Evolutionary conservation across 176 grass and related monocot species (phyloP), one percentile per base, ranked within the genome.

Genomic region (Tillandsia fasciculata): DNA sequence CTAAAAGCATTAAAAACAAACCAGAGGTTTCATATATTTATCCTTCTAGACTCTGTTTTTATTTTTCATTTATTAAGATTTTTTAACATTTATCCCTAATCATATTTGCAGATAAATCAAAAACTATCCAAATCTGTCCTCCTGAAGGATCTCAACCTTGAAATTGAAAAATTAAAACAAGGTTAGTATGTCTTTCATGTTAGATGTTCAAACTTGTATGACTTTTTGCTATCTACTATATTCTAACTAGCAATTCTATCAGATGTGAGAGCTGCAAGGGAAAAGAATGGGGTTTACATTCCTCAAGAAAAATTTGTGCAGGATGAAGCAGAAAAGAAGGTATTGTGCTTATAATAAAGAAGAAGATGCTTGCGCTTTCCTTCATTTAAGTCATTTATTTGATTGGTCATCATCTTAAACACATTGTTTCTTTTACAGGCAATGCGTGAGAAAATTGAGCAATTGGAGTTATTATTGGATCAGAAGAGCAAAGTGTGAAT

Each of bases 151-250:
- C 65, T 96, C 26, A 83, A 86, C 75, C 74, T 88, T 70, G 80
- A 91, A 87, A 88, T 96, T 84, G 91, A 88, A 91, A 88, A 72
- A 73, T 81, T 91, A 77, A 96, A 96, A 69, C 87, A 96, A 86
- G 91, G 91, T 91, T 68, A 10, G 51, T 14, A 18, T 13, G 52
- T 65, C 13, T 48, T 48, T 68, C 54, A 71, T 12, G 48, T 26
- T 48, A 50, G 28, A 22, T 67, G 14, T 53, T 53, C 27, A 61
- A 24, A 29, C 71, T 64, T 83, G 75, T 3, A 20, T 68, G 78
- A 49, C n/a, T 13, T 9, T 26, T 78, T 53, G 10, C 15, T 53
- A 84, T 75, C 9, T 58, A 58, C 49, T 57, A 80, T 11, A 14
- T 73, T 75, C 74, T 85, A 23, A 73, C 10, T 61, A 71, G 26